Evolutionary conservation across 2,329 filamentous ascomycete species (phyloP).

Genomic region (Pyricularia sp.): DNA sequence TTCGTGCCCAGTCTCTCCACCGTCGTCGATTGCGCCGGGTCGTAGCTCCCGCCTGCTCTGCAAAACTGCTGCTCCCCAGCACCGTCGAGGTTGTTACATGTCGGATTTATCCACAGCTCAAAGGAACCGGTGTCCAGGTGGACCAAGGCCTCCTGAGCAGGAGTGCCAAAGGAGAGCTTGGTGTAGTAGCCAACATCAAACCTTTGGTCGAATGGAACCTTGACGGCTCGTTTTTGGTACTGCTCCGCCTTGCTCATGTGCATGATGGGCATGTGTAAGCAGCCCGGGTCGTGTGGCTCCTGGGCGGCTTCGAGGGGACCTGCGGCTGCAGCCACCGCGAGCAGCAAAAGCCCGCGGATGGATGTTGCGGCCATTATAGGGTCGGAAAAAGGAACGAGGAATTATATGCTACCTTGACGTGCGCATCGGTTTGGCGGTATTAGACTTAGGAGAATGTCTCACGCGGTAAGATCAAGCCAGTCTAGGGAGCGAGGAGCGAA

Average conservation of each 20-base stretch:
- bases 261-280: constrained; percentile 30
- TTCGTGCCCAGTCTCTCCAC: constrained; percentile 20
- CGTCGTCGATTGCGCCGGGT: constrained; percentile 30
- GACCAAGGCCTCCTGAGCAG: constrained; percentile 41
- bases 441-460: background rate
- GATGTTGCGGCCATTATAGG: constrained; percentile 16
- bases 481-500: background rate
- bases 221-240: constrained; percentile 32
- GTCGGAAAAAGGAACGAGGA: background rate
- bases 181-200: constrained; percentile 46
- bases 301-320: constrained; percentile 10
- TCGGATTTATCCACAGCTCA: constrained; percentile 55
- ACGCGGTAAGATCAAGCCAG: background rate
- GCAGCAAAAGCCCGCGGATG: constrained; percentile 10
- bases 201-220: constrained; percentile 37
- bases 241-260: constrained; percentile 30
- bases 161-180: constrained; percentile 42
- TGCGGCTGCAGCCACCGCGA: constrained; percentile 10
- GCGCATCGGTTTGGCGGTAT: constrained; percentile 8
- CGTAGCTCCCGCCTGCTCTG: constrained; percentile 33
- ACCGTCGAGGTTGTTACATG: constrained; percentile 39
- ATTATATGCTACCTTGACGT: constrained; percentile 9
- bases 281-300: constrained; percentile 16
- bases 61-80: constrained; percentile 26
- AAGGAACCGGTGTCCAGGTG: constrained; percentile 52